Conservation (phyloP, 2,329 filamentous ascomycete genomes). For the Sporothrix dimorphospora region DNA sequence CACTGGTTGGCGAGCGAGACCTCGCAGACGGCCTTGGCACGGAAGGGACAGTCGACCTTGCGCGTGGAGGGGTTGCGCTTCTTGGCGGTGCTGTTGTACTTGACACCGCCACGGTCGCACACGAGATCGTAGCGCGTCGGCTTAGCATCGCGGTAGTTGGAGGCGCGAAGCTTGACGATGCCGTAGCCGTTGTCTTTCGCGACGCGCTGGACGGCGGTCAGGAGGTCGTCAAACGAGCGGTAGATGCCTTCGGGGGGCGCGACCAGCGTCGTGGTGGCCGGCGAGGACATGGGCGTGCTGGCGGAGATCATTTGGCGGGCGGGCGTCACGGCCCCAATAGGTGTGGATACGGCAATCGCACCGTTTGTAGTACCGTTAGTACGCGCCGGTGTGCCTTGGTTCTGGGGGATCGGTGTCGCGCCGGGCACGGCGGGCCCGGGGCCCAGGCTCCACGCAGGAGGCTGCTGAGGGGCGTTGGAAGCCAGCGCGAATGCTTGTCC, state of each 20-base stretch:
- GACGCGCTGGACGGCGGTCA: slow-evolving; percentile 60
- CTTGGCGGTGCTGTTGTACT: slow-evolving; percentile 67
- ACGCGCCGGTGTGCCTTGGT: slow-evolving; percentile 31
- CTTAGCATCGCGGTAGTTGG: slow-evolving; percentile 66
- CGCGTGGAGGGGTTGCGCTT: slow-evolving; percentile 66
- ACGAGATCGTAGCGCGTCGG: slow-evolving; percentile 66
- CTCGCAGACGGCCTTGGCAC: slow-evolving; percentile 66
- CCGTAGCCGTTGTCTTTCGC: slow-evolving; percentile 66
- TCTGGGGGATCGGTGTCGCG: slow-evolving; percentile 26
- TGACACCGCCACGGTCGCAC: slow-evolving; percentile 65
- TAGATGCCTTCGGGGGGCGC: slow-evolving; percentile 65
- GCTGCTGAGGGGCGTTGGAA: slow-evolving; percentile 33
- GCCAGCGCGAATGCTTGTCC: slow-evolving; percentile 34
- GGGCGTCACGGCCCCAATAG: slow-evolving; percentile 34
- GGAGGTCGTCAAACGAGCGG: slow-evolving; percentile 61
- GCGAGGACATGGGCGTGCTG: slow-evolving; percentile 33
- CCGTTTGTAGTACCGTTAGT: slow-evolving; percentile 29
- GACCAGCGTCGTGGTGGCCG: slow-evolving; percentile 45
- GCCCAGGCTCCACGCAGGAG: slow-evolving; percentile 34
- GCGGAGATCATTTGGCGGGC: slow-evolving; percentile 32
- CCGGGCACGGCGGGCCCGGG: slow-evolving; percentile 27
- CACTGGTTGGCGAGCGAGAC: slow-evolving; percentile 65
- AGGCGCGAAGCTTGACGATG: slow-evolving; percentile 64
- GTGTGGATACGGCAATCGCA: slow-evolving; percentile 2
- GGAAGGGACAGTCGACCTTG: slow-evolving; percentile 66